Evolutionary conservation across 208 protist species (phyloP), one percentile per base, ranked within the genome.

Genomic region (Willaertia magna): DNA sequence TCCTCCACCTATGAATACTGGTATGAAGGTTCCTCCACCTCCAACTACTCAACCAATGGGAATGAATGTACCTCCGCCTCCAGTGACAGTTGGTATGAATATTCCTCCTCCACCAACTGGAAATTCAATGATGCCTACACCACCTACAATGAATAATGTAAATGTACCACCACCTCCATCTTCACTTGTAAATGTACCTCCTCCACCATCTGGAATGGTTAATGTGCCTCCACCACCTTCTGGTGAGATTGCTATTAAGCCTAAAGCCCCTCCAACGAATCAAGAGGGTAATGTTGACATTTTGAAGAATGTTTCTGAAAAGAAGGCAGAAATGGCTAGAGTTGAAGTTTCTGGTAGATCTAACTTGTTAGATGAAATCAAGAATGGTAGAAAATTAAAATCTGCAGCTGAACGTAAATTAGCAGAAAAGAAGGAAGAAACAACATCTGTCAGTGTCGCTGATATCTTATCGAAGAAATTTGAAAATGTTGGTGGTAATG

Each of bases 381-480:
- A 43, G 39, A 6, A 6, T 34, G 76, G 76, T 51, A 51, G 22
- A 9, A 39, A 47, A 51, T 51, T 81, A 16, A 51, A n/a, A 40
- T 34, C 40, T 4, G 76, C 39, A 20, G 18, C 76, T 81, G 76
- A 81, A 40, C 18, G 76, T 40, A 81, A 47, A 18, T 30, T 81
- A 18, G 43, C 42, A 51, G 43, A 30, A 52, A 22, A 22, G n/a
- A 51, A 30, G 4, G 44, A 26, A 6, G 76, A 51, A 40, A 9
- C 11, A 42, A 39, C 3, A 14, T 4, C 76, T 34, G 34, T 51
- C 11, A 51, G 43, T 81, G 76, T 81, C 6, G 76, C 76, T 51
- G 76, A 81, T 34, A 81, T 81, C 34, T 81, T 81, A 43, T 34
- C 16, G 0, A 81, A 81, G 26, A 81, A 81, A 26, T 81, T 81